phyloP scores from a whole-genome alignment of 148 eudicot species.

The Pharnaceum exiguum region DNA sequence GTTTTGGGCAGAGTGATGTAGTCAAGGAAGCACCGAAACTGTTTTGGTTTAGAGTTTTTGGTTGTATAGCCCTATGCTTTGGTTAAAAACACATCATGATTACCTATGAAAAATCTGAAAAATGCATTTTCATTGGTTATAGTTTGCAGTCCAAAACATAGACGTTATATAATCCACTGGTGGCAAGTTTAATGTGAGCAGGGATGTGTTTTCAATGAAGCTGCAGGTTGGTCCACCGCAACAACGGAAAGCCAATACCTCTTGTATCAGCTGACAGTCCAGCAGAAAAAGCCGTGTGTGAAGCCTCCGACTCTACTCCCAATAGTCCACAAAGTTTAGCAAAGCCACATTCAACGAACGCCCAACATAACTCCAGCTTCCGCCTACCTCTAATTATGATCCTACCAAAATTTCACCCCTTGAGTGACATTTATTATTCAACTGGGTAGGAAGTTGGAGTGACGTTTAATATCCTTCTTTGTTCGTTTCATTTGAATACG shows the following conservation, averaged over 20 bases:
- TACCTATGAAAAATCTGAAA: too few species aligned
- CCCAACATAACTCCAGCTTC: neutral
- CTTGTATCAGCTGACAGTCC: neutral
- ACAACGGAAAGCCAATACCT: neutral
- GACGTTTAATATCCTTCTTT: too few species aligned
- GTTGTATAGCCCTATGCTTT: too few species aligned
- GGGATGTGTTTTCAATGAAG: conserved; percentile 8
- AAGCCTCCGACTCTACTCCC: too few species aligned
- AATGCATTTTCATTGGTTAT: too few species aligned
- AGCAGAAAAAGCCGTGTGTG: neutral
- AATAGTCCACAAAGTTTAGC: too few species aligned
- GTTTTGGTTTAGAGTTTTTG: neutral
- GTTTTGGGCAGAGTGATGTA: conserved; percentile 1
- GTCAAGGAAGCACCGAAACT: neutral
- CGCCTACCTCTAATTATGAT: neutral
- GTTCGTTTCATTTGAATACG: too few species aligned
- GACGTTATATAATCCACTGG: neutral
- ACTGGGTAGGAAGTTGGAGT: too few species aligned
- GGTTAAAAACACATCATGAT: too few species aligned
- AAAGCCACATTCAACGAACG: neutral
- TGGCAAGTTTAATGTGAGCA: neutral
- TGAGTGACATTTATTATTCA: neutral
- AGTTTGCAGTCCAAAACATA: conserved; percentile 2
- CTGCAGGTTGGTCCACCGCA: neutral
- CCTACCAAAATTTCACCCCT: neutral